Conservation (phyloP, 129 eudicot species). For the Pittosporum tobira region DNA sequence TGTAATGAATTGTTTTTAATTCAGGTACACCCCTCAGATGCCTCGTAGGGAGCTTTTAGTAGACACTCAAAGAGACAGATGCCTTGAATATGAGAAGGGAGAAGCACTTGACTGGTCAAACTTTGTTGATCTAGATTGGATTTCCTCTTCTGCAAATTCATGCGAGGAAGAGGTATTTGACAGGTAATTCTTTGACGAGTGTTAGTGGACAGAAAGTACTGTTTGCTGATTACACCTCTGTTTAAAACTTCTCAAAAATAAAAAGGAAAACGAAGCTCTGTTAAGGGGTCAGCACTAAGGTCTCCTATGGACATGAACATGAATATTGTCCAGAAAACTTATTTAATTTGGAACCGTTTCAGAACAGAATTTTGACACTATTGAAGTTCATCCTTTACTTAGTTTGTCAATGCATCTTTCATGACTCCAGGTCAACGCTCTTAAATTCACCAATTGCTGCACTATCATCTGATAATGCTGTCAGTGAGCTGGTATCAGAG, state of each 20-base stretch:
- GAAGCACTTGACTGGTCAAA: constrained; percentile 62
- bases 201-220: not conserved
- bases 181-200: constrained; percentile 35
- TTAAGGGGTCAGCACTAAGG: not conserved
- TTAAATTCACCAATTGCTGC: constrained; percentile 36
- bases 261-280: too few relatives aligned
- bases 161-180: constrained; percentile 48
- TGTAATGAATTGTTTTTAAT: constrained; percentile 4
- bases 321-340: too few relatives aligned
- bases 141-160: constrained; percentile 67
- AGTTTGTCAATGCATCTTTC: not conserved
- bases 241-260: too few relatives aligned
- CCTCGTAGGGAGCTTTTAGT: constrained; percentile 38
- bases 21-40: constrained; percentile 33
- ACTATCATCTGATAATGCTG: constrained; percentile 39
- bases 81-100: constrained; percentile 35
- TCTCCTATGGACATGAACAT: too few relatives aligned
- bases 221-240: too few relatives aligned
- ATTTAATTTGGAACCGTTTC: not conserved
- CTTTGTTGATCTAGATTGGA: constrained; percentile 80
- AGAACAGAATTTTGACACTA: not conserved
- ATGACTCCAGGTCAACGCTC: constrained; percentile 39
- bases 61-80: constrained; percentile 40
- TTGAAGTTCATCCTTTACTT: not conserved
- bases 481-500: constrained; percentile 37